These are phyloP conservation scores for Kalanchoe fedtschenkoi DNA, from an alignment of 164 flowering plant species.

Conservation along the genomic window DNA sequence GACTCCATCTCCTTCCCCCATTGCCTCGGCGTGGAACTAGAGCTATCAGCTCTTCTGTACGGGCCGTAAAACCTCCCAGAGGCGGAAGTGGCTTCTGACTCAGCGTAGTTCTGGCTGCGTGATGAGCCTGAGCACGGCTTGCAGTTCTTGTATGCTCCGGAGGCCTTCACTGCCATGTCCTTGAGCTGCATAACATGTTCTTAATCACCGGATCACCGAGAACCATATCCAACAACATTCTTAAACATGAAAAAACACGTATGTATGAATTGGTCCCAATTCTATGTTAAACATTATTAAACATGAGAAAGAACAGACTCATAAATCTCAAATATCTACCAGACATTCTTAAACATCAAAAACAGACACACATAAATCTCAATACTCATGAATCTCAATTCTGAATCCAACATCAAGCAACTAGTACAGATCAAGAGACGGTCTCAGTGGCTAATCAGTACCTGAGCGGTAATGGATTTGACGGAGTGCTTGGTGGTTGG, in stretches of 20 bases:
- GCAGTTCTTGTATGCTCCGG: constrained; percentile 81
- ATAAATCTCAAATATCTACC: too few species aligned
- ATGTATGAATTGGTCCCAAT: too few species aligned
- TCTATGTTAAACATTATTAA: too few species aligned
- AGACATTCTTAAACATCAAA: not conserved
- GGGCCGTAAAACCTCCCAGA: constrained; percentile 54
- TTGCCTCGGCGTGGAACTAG: constrained; percentile 53
- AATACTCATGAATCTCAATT: not conserved
- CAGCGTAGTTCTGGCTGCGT: constrained; percentile 15
- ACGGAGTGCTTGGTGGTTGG: not conserved
- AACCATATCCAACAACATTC: too few species aligned
- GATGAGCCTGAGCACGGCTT: constrained; percentile 75
- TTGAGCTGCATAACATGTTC: constrained; percentile 45
- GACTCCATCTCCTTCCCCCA: constrained; percentile 74
- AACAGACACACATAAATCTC: not conserved
- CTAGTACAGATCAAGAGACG: not conserved
- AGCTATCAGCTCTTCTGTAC: constrained; percentile 60
- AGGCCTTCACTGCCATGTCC: constrained; percentile 57
- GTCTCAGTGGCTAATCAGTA: not conserved
- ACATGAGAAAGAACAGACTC: too few species aligned
- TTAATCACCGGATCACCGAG: not conserved
- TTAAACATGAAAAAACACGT: not conserved
- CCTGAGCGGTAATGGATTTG: constrained; percentile 6
- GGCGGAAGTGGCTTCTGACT: constrained; percentile 37
- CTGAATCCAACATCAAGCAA: not conserved